Percentiles rank a stretch among this genome's conserved stretches.
These are phyloP conservation scores for Apiospora malaysiana DNA, from an alignment of 2,329 filamentous ascomycete genomes.

Conservation along the genomic window DNA sequence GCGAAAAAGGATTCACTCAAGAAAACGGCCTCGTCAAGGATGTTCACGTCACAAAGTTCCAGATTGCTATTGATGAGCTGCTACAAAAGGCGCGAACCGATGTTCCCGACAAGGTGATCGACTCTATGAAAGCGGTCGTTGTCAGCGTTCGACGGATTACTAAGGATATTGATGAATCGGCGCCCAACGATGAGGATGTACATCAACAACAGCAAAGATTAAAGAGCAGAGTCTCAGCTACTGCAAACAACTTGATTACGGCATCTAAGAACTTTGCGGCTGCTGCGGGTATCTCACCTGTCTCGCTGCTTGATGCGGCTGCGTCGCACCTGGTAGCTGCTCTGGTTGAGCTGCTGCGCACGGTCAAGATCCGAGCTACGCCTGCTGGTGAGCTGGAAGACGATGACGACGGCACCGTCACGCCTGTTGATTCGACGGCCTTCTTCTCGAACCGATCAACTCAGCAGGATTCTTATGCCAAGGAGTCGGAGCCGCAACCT, in stretches of 20 bases:
- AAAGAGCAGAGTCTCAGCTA: conserved; percentile 84
- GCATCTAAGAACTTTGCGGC: conserved; percentile 90
- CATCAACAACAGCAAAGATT: conserved; percentile 70
- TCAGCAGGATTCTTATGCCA: conserved; percentile 41
- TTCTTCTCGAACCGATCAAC: conserved; percentile 69
- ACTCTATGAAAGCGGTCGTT: conserved; percentile 87
- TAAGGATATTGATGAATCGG: conserved; percentile 73
- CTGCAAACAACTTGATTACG: conserved; percentile 94
- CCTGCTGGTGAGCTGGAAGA: conserved; percentile 78
- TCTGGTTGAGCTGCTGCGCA: conserved; percentile 82
- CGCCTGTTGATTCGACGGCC: conserved; percentile 69
- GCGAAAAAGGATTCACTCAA: conserved; percentile 71
- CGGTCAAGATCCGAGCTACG: conserved; percentile 82
- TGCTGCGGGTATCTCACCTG: conserved; percentile 83
- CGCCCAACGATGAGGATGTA: conserved; percentile 58
- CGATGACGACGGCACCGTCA: conserved; percentile 71
- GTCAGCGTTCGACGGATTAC: conserved; percentile 83
- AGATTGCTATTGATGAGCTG: conserved; percentile 91
- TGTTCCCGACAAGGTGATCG: conserved; percentile 76
- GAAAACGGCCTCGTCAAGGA: conserved; percentile 84
- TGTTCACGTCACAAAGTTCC: conserved; percentile 92
- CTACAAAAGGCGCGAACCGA: conserved; percentile 76
- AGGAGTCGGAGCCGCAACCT: conserved; percentile 40
- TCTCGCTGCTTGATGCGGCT: conserved; percentile 92
- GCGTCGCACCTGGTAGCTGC: conserved; percentile 88